Evolutionary conservation across 805 yeast genomes (phyloP).

Genomic region (Candida berthetii): DNA sequence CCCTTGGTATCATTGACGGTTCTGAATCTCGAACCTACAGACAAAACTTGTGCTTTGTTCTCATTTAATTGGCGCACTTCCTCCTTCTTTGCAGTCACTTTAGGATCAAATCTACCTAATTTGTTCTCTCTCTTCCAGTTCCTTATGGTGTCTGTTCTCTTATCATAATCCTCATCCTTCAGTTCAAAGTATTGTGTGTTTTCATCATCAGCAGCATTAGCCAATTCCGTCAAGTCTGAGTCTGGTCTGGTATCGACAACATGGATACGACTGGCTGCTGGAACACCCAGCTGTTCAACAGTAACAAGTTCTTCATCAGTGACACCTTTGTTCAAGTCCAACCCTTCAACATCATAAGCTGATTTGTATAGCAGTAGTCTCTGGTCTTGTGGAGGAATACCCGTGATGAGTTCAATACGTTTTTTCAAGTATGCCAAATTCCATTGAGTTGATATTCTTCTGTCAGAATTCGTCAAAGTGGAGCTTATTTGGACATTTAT

Average conservation of each 20-base stretch:
- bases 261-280: constrained; percentile 42
- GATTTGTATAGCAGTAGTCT: constrained; percentile 39
- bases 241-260: constrained; percentile 51
- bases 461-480: constrained; percentile 59
- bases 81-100: constrained; percentile 25
- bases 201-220: constrained; percentile 25
- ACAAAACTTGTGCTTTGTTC: constrained; percentile 26
- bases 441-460: constrained; percentile 63
- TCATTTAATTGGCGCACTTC: constrained; percentile 19
- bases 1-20: constrained; percentile 36
- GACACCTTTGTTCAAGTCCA: constrained; percentile 14
- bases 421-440: constrained; percentile 42
- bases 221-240: constrained; percentile 39
- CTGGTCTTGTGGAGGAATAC: constrained; percentile 58
- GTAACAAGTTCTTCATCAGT: constrained; percentile 10
- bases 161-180: constrained; percentile 56
- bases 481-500: constrained; percentile 57
- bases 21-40: constrained; percentile 50
- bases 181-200: constrained; percentile 37
- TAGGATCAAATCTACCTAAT: constrained; percentile 70
- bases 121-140: constrained; percentile 69
- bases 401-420: constrained; percentile 65
- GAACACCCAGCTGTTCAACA: constrained; percentile 12
- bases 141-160: constrained; percentile 55
- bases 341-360: constrained; percentile 22